Evolutionary conservation across 1,284 basidiomycete genomes (phyloP).

Genomic region (Ganoderma resinaceum): DNA sequence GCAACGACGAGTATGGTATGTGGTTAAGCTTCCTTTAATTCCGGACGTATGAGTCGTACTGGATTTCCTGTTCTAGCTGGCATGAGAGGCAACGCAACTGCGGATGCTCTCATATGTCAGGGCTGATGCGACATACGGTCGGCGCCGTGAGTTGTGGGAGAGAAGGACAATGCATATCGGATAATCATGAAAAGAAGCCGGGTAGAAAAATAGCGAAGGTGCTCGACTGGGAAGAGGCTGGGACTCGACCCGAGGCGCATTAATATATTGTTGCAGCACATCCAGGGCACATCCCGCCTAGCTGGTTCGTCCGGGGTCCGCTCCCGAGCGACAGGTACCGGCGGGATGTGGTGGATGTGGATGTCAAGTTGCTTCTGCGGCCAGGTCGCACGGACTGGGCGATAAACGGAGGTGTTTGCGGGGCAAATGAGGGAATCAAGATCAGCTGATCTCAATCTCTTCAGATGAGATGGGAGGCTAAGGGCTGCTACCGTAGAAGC

Average conservation of each 20-base stretch:
- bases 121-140: not conserved
- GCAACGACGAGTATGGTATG: conserved; percentile 22
- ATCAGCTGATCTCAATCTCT: conserved; percentile 19
- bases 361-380: conserved; percentile 13
- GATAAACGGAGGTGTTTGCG: not conserved
- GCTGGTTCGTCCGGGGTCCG: conserved; percentile 3
- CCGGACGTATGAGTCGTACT: conserved; percentile 16
- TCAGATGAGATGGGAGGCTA: conserved; percentile 9
- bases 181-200: conserved; percentile 11
- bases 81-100: conserved; percentile 1
- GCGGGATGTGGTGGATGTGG: conserved; percentile 11
- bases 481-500: conserved; percentile 8
- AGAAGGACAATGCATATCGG: conserved; percentile 17
- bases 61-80: conserved; percentile 2
- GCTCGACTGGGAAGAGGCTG: conserved; percentile 12
- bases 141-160: conserved; percentile 9
- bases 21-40: conserved; percentile 20
- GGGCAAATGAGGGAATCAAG: conserved; percentile 1
- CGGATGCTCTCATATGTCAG: conserved; percentile 14
- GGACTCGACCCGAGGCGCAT: conserved; percentile 9
- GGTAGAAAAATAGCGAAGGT: conserved; percentile 15
- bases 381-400: not conserved
- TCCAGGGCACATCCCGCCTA: conserved; percentile 2
- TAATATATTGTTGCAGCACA: not conserved
- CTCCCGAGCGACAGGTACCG: not conserved